Conservation (phyloP, 192 early-diverging fungal genomes). For the Entomortierella chlamydospora region DNA sequence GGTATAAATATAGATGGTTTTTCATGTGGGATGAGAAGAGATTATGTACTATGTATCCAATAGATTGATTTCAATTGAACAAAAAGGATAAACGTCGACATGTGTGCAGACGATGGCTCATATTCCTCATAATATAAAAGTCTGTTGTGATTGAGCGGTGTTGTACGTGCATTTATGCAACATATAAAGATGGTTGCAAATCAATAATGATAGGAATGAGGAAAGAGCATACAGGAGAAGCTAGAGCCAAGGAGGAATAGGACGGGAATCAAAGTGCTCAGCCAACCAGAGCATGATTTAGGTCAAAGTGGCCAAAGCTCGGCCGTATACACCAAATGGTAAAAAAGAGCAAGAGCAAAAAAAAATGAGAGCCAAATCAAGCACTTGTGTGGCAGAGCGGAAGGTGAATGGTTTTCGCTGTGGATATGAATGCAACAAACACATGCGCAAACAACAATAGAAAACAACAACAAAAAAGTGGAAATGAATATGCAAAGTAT, state of each 20-base stretch:
- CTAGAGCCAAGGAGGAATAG: slow-evolving; percentile 4
- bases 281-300: slow-evolving; percentile 10
- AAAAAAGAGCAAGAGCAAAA: too few species aligned
- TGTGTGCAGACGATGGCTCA: too few species aligned
- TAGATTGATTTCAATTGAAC: too few species aligned
- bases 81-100: too few species aligned
- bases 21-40: too few species aligned
- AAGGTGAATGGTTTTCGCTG: too few species aligned
- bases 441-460: background rate
- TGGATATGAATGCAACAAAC: background rate
- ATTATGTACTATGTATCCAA: too few species aligned
- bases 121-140: too few species aligned
- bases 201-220: background rate
- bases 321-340: too few species aligned
- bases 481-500: background rate
- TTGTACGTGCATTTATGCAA: background rate
- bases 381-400: too few species aligned
- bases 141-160: too few species aligned
- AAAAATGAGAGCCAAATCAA: too few species aligned
- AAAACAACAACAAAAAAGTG: background rate
- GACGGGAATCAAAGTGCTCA: background rate
- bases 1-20: background rate
- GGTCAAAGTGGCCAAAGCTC: slow-evolving; percentile 55
- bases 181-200: background rate
- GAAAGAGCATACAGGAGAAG: background rate